These are phyloP conservation scores for Populus nigra DNA, from an alignment of 345 rosid genomes.

Conservation along the genomic window DNA sequence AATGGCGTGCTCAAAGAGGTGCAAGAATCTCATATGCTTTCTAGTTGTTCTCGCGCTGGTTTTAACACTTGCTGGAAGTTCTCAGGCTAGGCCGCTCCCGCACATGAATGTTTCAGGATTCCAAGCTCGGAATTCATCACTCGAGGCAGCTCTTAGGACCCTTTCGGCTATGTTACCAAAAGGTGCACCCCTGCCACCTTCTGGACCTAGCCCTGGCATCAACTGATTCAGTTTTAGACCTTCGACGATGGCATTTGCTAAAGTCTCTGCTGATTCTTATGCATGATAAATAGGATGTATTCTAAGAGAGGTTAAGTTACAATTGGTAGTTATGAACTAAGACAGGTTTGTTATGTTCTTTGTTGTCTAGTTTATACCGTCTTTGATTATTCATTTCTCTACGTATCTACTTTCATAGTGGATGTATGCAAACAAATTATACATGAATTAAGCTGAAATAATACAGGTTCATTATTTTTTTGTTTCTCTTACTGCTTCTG, in stretches of 20 bases:
- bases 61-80: constrained; percentile 8
- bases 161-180: constrained; percentile 37
- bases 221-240: constrained; percentile 8
- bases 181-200: constrained; percentile 45
- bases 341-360: neutral
- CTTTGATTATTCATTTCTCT: neutral
- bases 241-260: neutral
- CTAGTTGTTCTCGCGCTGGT: constrained; percentile 12
- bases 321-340: neutral
- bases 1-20: neutral
- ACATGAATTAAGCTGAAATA: too few relatives aligned
- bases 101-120: neutral
- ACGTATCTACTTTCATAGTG: neutral
- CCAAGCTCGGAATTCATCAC: neutral
- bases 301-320: neutral
- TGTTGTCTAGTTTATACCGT: neutral
- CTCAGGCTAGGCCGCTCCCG: constrained; percentile 26
- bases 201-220: constrained; percentile 45
- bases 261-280: neutral
- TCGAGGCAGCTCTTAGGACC: constrained; percentile 3
- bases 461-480: too few relatives aligned
- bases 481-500: too few relatives aligned
- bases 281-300: too few relatives aligned
- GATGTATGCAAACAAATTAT: neutral
- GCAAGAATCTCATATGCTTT: neutral